Conservation (phyloP, 768 basidiomycete species). For the Kondoa malvinella region DNA sequence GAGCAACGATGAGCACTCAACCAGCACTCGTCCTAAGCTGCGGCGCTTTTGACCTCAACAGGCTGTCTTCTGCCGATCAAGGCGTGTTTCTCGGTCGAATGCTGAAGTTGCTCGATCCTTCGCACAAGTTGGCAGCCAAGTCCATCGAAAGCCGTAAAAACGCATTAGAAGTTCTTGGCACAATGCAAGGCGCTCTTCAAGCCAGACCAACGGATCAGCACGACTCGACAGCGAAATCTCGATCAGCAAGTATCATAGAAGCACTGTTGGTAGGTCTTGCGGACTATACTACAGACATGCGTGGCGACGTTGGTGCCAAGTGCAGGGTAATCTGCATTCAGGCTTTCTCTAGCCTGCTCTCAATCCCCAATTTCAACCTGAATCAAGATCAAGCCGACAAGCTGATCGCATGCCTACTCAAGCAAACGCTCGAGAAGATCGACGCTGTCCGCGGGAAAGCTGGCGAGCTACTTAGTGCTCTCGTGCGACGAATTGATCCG, state of each 20-base stretch:
- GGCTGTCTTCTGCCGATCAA: neutral
- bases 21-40: neutral
- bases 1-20: neutral
- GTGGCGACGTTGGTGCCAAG: neutral
- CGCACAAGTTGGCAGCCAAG: neutral
- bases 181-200: neutral
- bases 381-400: neutral
- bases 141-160: neutral
- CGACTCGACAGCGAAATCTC: neutral
- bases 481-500: neutral
- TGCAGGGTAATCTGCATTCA: neutral
- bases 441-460: neutral
- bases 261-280: neutral
- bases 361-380: neutral
- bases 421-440: neutral
- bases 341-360: neutral
- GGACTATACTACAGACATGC: neutral
- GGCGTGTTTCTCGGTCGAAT: neutral
- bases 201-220: neutral
- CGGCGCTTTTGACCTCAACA: neutral
- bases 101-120: neutral
- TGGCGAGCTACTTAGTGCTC: neutral
- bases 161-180: neutral
- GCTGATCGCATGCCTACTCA: neutral
- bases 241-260: neutral